Percentiles rank a stretch among this genome's conserved stretches.
Conservation (phyloP, 495 filamentous ascomycete genomes). For the Neurospora terricola region DNA sequence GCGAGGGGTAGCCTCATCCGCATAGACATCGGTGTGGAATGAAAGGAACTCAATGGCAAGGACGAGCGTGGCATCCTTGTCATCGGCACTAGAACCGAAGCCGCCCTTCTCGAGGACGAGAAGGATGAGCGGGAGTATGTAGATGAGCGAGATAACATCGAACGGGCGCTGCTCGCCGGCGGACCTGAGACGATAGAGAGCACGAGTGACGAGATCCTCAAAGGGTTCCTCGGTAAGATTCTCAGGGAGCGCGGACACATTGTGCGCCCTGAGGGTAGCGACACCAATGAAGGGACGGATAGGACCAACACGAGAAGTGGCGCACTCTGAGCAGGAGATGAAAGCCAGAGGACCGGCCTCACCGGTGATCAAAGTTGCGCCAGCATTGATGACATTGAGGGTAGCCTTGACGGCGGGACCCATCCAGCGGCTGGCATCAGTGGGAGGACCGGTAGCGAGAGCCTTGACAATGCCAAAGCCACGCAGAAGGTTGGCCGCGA, state of each 20-base stretch:
- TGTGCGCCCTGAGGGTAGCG: slow-evolving; percentile 70
- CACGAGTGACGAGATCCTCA: slow-evolving; percentile 75
- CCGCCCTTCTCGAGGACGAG: slow-evolving; percentile 67
- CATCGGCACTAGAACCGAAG: slow-evolving; percentile 60
- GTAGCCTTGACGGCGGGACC: slow-evolving; percentile 62
- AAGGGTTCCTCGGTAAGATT: slow-evolving; percentile 69
- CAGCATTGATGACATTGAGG: slow-evolving; percentile 61
- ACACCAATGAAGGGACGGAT: slow-evolving; percentile 75
- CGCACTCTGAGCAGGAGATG: slow-evolving; percentile 60
- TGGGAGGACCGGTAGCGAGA: slow-evolving; percentile 76
- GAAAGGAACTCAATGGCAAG: slow-evolving; percentile 84
- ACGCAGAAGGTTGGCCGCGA: slow-evolving; percentile 60
- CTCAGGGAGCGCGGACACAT: slow-evolving; percentile 57
- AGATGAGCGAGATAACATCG: slow-evolving; percentile 74
- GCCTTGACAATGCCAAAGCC: slow-evolving; percentile 76
- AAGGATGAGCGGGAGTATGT: slow-evolving; percentile 74
- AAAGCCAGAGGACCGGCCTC: slow-evolving; percentile 71
- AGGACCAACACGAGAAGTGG: slow-evolving; percentile 64
- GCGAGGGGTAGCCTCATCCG: slow-evolving; percentile 65
- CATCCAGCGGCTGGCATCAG: slow-evolving; percentile 78
- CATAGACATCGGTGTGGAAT: slow-evolving; percentile 69
- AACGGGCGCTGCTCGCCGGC: slow-evolving; percentile 86
- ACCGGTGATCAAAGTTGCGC: slow-evolving; percentile 70
- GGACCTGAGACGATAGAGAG: slow-evolving; percentile 84
- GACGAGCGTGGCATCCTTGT: slow-evolving; percentile 77